These are phyloP conservation scores for Telfairia occidentalis DNA, from an alignment of 331 rosid genomes.

Conservation along the genomic window DNA sequence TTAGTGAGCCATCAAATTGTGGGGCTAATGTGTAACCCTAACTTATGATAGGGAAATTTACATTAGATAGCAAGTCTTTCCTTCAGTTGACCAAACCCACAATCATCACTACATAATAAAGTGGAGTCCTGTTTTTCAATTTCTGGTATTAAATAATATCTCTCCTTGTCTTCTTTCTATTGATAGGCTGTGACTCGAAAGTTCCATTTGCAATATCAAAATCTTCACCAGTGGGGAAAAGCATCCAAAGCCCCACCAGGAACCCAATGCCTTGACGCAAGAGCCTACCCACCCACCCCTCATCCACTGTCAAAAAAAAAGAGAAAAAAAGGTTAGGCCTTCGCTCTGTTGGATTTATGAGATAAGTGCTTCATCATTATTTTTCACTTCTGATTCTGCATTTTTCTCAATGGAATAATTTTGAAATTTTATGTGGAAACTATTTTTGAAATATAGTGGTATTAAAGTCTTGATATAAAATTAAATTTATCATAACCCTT, in stretches of 20 bases:
- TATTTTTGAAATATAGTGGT: not conserved
- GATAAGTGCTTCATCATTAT: not conserved
- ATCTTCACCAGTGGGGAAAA: not conserved
- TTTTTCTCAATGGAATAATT: not conserved
- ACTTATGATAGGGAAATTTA: not conserved
- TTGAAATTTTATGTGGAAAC: not conserved
- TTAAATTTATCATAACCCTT: too few relatives aligned
- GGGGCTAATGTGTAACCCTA: not conserved
- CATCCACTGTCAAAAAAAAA: not conserved
- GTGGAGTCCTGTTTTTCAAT: not conserved
- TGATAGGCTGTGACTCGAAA: not conserved
- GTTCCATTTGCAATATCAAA: not conserved
- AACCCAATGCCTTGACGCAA: conserved; percentile 9
- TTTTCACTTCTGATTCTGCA: not conserved
- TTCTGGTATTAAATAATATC: not conserved
- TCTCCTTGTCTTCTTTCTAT: not conserved
- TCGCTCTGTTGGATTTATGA: not conserved
- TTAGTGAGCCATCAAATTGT: not conserved
- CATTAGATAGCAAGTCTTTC: not conserved
- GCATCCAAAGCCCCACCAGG: not conserved
- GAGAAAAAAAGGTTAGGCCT: not conserved
- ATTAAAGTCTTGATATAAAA: too few relatives aligned
- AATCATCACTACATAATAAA: not conserved
- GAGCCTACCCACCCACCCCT: not conserved
- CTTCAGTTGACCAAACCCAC: not conserved